Conservation (phyloP, 768 basidiomycete genomes). For the Macrolepiota fuliginosa region DNA sequence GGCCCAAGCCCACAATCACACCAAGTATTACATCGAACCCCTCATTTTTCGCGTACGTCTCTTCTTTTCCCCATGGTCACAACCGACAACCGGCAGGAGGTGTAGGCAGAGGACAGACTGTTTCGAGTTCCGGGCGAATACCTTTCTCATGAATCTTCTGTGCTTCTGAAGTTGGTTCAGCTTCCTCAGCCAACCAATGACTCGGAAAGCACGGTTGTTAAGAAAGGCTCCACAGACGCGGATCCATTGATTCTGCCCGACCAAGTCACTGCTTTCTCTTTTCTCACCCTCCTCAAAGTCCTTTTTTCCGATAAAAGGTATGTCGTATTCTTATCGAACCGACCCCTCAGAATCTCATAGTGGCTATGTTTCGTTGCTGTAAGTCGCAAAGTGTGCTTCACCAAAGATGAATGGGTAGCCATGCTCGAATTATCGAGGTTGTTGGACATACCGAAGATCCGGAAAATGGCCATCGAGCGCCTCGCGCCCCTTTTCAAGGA, state of each 20-base stretch:
- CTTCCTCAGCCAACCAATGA: constrained; percentile 20
- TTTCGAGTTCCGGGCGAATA: constrained; percentile 37
- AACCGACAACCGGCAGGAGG: not conserved
- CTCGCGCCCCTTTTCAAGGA: constrained; percentile 19
- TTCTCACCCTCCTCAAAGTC: constrained; percentile 11
- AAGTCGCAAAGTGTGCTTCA: not conserved
- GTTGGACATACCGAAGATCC: constrained; percentile 32
- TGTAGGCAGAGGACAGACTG: constrained; percentile 34
- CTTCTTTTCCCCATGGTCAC: constrained; percentile 11
- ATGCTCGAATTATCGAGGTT: constrained; percentile 35
- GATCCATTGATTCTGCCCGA: not conserved
- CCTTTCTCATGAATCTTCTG: constrained; percentile 30
- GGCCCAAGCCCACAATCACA: not conserved
- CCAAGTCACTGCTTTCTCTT: not conserved
- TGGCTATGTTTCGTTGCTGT: not conserved
- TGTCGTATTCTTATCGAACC: not conserved
- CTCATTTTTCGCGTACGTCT: not conserved
- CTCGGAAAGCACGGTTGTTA: not conserved
- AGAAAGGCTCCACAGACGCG: constrained; percentile 1
- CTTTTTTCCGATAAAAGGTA: constrained; percentile 6
- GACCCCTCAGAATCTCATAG: not conserved
- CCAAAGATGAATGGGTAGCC: constrained; percentile 33
- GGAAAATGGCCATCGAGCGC: constrained; percentile 25
- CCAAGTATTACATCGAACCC: not conserved
- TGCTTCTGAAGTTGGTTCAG: constrained; percentile 32